phyloP scores from a whole-genome alignment of 176 grass and related monocot genomes.

The Oryza punctata region DNA sequence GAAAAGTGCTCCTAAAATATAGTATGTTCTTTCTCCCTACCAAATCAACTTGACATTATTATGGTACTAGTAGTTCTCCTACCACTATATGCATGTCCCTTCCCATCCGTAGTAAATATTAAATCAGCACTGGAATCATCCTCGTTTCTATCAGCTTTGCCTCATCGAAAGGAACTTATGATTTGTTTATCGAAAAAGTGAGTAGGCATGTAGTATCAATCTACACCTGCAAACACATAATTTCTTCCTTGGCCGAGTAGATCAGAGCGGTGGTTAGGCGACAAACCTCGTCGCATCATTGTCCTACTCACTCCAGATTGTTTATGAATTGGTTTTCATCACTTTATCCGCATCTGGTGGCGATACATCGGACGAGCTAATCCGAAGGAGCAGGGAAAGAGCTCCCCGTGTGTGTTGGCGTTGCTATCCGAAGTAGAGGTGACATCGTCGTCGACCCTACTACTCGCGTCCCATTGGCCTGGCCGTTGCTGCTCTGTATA shows the following conservation, averaged over 20 bases:
- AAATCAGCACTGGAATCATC: background rate
- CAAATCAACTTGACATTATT: background rate
- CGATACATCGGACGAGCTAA: conserved; percentile 32
- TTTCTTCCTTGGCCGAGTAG: background rate
- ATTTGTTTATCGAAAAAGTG: conserved; percentile 16
- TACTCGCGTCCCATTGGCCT: conserved; percentile 15
- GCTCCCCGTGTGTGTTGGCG: conserved; percentile 6
- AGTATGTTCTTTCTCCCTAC: background rate
- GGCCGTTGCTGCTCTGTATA: background rate
- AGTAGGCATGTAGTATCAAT: background rate
- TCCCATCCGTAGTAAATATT: background rate
- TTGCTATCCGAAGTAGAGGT: conserved; percentile 25
- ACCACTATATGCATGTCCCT: background rate
- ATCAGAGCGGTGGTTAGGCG: conserved; percentile 24
- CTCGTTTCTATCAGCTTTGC: background rate
- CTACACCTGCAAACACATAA: background rate
- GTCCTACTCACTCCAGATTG: conserved; percentile 28
- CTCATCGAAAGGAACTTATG: background rate
- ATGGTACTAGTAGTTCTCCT: background rate
- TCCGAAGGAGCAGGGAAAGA: conserved; percentile 45
- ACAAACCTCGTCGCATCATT: conserved; percentile 24
- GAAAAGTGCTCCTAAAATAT: conserved; percentile 10
- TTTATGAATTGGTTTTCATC: conserved; percentile 21
- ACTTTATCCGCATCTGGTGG: conserved; percentile 27
- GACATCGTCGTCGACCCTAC: conserved; percentile 21